phyloP scores from a whole-genome alignment of 768 basidiomycete species.

The Termitomyces sp. region DNA sequence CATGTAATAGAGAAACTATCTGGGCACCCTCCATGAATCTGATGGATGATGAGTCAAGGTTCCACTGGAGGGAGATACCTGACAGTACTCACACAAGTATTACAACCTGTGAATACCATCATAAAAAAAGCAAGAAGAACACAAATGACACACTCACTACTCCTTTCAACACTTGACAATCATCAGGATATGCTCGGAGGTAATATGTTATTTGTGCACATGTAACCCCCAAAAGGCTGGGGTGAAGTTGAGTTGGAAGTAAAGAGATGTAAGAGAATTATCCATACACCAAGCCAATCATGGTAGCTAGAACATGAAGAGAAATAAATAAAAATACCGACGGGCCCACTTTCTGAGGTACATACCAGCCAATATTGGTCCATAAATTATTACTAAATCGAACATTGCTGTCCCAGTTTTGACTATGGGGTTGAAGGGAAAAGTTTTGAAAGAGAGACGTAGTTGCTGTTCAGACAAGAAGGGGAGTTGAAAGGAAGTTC shows the following conservation, averaged over 20 bases:
- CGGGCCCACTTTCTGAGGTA: neutral
- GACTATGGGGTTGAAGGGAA: no score
- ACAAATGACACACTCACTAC: neutral
- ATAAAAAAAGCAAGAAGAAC: neutral
- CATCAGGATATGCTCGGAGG: neutral
- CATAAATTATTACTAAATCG: neutral
- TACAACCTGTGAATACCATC: neutral
- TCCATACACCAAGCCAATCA: neutral
- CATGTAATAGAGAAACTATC: neutral
- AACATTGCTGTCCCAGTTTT: neutral
- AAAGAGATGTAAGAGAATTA: neutral
- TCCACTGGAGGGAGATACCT: neutral
- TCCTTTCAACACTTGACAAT: neutral
- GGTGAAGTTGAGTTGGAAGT: neutral
- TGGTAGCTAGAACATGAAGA: neutral
- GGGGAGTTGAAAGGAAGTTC: no score
- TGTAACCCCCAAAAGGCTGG: neutral
- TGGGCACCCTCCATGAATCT: neutral
- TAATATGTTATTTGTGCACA: neutral
- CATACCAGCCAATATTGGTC: neutral
- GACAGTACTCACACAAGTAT: neutral
- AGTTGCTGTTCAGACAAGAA: no score
- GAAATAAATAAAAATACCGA: neutral
- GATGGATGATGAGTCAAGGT: neutral
- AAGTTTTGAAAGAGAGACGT: no score